Base-by-base conservation (phyloP, 176 grass and related monocot genomes). In the Tuctoria greenei region DNA sequence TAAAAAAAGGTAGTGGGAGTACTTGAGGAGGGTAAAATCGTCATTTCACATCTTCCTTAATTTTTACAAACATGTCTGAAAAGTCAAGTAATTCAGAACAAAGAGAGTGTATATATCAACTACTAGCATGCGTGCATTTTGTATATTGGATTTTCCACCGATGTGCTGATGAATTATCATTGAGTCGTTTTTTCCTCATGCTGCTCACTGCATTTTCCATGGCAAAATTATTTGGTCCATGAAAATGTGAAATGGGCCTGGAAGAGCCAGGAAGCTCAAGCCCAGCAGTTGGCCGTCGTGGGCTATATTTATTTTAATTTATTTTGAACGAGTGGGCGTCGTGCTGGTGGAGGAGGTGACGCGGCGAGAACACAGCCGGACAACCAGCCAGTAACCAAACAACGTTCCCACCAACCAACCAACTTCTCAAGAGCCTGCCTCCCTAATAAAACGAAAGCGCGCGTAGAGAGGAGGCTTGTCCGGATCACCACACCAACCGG, bases 341-440 rank as follows among this genome's bases (percentile, higher is more conserved):
- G 43, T 9, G 9, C 39, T 13, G 14, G n/a, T n/a, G n/a, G n/a
- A 0, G 9, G 4, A 10, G 49, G 16, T 43, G 67, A 87, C 74
- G 79, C 61, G 85, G 74, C 60, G 60, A 35, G 42, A 24, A 51
- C 40, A 56, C 39, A 51, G 67, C 68, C 79, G 71, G 26, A 8
- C 17, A 69, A 23, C 40, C 34, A 54, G 61, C 49, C 61, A 64
- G 26, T 3, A 18, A 69, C 41, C 46, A 73, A 58, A 60, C 25
- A 17, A 55, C 27, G 26, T 16, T 65, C 28, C 66, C 85, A 87
- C 74, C 74, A 79, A 83, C 69, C 31, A 31, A 31, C 73, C n/a
- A n/a, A n/a, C n/a, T n/a, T n/a, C 9, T 13, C 52, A 24, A 18
- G 7, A 77, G 60, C 43, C 52, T 64, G 20, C 74, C 59, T n/a